Evolutionary conservation across 2,329 filamentous ascomycete species (phyloP).

Genomic region (Fusarium xylarioides): DNA sequence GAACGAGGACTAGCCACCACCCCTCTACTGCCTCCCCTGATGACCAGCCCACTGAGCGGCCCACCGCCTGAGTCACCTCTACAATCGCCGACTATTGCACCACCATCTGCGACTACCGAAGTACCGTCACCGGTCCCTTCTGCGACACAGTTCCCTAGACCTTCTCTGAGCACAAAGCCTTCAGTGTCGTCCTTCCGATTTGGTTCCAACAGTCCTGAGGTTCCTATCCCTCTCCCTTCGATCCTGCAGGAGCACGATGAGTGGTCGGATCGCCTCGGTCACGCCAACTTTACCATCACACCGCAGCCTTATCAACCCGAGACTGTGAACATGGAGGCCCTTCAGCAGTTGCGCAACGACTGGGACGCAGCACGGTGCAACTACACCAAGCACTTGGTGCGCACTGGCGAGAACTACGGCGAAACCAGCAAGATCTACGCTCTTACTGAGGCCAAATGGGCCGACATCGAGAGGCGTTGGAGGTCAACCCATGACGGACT

Average conservation of each 20-base stretch:
- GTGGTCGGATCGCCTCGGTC: constrained; percentile 86
- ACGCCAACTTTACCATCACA: constrained; percentile 90
- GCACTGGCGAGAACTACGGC: constrained; percentile 90
- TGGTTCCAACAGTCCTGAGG: constrained; percentile 68
- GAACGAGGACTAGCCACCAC: constrained; percentile 75
- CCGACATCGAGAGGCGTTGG: constrained; percentile 80
- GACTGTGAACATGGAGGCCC: constrained; percentile 63
- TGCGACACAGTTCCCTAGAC: constrained; percentile 58
- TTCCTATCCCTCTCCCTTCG: constrained; percentile 66
- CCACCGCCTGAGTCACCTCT: constrained; percentile 79
- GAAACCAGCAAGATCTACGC: constrained; percentile 88
- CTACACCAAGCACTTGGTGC: constrained; percentile 88
- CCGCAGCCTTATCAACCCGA: constrained; percentile 82
- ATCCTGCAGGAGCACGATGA: constrained; percentile 77
- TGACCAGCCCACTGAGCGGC: constrained; percentile 67
- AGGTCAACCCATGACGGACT: constrained; percentile 73
- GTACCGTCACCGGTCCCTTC: constrained; percentile 54
- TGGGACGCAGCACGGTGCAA: constrained; percentile 87
- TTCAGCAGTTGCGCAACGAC: constrained; percentile 74
- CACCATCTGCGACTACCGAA: constrained; percentile 58
- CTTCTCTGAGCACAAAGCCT: constrained; percentile 78
- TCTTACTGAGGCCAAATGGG: constrained; percentile 90
- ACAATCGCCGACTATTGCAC: constrained; percentile 79
- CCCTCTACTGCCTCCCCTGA: constrained; percentile 83
- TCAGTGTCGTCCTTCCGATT: constrained; percentile 78